Percentiles rank a stretch among this genome's conserved stretches.
phyloP scores from a whole-genome alignment of 179 eudicot species.

The Silene vulgaris region DNA sequence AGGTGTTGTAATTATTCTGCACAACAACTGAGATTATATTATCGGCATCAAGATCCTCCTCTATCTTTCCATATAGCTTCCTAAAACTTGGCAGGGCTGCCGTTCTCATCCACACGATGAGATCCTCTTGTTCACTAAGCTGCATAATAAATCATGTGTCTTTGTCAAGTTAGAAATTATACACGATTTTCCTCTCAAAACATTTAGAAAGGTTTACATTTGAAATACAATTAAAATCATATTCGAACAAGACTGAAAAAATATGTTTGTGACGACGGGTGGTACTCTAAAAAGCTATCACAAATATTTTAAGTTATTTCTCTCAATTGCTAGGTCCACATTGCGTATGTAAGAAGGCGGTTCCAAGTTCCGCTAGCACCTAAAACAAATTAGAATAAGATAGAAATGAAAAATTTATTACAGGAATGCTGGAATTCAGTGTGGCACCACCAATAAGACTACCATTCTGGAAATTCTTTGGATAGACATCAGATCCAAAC shows the following conservation, averaged over 20 bases:
- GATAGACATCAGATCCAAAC: conserved; percentile 73
- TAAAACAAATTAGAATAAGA: not conserved
- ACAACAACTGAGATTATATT: conserved; percentile 45
- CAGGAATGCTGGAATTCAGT: conserved; percentile 54
- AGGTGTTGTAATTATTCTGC: conserved; percentile 73
- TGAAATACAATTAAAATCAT: too few relatives aligned
- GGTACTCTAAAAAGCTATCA: too few relatives aligned
- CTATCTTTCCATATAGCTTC: conserved; percentile 84
- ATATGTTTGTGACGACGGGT: too few relatives aligned
- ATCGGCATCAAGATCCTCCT: conserved; percentile 51
- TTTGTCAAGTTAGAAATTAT: not conserved
- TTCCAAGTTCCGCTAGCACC: too few relatives aligned
- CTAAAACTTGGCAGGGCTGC: conserved; percentile 87
- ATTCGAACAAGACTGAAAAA: too few relatives aligned
- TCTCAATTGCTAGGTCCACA: too few relatives aligned
- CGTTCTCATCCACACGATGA: conserved; percentile 91
- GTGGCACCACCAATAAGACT: conserved; percentile 54
- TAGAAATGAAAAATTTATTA: conserved; percentile 31
- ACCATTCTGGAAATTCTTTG: conserved; percentile 65
- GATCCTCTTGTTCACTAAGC: conserved; percentile 79
- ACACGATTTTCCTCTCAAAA: not conserved
- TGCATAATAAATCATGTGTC: conserved; percentile 24
- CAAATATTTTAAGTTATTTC: too few relatives aligned
- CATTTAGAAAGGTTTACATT: not conserved
- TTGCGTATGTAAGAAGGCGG: too few relatives aligned